These are phyloP conservation scores for Pseudevernia furfuracea DNA, from an alignment of 495 filamentous ascomycete genomes.

Conservation along the genomic window DNA sequence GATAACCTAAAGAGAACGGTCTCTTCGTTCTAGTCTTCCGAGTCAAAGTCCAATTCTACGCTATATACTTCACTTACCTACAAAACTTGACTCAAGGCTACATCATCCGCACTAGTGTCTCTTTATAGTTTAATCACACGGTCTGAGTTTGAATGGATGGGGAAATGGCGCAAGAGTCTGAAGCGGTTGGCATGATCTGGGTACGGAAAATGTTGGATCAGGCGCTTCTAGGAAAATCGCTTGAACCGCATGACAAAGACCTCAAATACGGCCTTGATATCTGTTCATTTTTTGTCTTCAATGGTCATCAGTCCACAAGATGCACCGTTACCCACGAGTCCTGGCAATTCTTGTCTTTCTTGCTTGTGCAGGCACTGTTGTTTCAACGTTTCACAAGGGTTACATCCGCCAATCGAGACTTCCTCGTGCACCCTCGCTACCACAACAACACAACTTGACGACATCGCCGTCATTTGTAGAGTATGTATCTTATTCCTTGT, in stretches of 20 bases:
- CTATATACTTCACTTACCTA: background rate
- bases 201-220: background rate
- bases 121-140: background rate
- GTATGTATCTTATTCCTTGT: background rate
- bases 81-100: background rate
- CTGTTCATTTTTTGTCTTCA: background rate
- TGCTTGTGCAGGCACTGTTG: background rate
- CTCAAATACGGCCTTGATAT: background rate
- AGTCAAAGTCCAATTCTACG: background rate
- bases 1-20: constrained; percentile 11
- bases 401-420: background rate
- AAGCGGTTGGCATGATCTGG: constrained; percentile 2
- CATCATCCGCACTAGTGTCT: too few species aligned
- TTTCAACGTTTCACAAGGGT: background rate
- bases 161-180: background rate
- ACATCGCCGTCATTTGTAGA: background rate
- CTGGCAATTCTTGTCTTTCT: background rate
- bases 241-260: background rate
- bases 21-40: constrained; percentile 10
- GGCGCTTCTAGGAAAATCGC: background rate
- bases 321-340: background rate
- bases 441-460: background rate
- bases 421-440: background rate
- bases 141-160: background rate
- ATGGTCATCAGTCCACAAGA: background rate